These are phyloP conservation scores for Boletellus emodensis DNA, from an alignment of 768 basidiomycete genomes.

Conservation along the genomic window DNA sequence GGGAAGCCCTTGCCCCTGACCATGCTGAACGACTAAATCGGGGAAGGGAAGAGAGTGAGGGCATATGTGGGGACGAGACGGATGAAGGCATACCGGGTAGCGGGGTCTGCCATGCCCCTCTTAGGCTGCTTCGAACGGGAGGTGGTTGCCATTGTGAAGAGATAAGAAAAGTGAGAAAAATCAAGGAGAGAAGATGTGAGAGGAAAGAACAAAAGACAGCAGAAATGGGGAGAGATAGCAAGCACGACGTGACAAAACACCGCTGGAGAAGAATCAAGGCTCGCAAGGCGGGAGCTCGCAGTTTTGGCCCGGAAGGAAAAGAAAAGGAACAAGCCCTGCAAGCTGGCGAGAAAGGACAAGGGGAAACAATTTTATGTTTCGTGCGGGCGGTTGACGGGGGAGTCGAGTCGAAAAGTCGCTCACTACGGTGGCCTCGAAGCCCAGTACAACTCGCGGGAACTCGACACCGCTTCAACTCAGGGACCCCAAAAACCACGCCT, in stretches of 20 bases:
- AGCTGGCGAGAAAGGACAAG: slow-evolving; percentile 25
- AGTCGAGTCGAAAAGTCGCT: slow-evolving; percentile 31
- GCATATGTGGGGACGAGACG: slow-evolving; percentile 13
- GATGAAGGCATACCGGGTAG: slow-evolving; percentile 41
- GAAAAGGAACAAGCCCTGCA: slow-evolving; percentile 20
- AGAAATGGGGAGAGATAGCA: slow-evolving; percentile 36
- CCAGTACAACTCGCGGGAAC: slow-evolving; percentile 32
- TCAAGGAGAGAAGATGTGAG: slow-evolving; percentile 28
- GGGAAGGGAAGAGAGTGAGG: slow-evolving; percentile 8
- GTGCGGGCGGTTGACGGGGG: slow-evolving; percentile 26
- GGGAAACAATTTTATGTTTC: slow-evolving; percentile 27
- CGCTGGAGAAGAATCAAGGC: slow-evolving; percentile 20
- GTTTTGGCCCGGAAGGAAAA: slow-evolving; percentile 17
- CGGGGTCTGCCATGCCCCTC: slow-evolving; percentile 57
- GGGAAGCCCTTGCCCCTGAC: slow-evolving; percentile 64
- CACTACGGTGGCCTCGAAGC: slow-evolving; percentile 27
- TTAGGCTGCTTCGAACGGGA: slow-evolving; percentile 59
- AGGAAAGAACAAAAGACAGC: slow-evolving; percentile 26
- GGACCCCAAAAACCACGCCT: slow-evolving; percentile 22
- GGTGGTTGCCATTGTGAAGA: slow-evolving; percentile 53
- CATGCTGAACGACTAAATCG: slow-evolving; percentile 50
- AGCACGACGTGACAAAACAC: slow-evolving; percentile 31
- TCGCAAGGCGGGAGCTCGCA: slow-evolving; percentile 18
- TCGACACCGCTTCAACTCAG: slow-evolving; percentile 20
- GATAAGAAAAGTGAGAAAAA: slow-evolving; percentile 22